Conservation (phyloP, 139 green algal species). For the Chlamydomonas applanata region DNA sequence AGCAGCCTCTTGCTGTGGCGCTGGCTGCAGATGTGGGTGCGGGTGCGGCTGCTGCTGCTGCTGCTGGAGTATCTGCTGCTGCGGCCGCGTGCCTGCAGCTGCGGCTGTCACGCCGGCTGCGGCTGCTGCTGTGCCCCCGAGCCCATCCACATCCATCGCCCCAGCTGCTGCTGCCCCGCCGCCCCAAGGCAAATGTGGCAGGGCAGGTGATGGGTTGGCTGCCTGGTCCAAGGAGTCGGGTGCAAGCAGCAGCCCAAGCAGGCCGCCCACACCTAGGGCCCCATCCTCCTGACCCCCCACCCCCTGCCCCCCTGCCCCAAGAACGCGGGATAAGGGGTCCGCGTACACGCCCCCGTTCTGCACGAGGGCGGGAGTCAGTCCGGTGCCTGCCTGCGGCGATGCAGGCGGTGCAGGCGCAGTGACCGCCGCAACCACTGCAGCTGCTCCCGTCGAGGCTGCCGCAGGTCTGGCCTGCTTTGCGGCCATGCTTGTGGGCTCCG, state of each 20-base stretch:
- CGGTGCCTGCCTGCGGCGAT: no score
- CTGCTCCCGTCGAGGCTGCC: no score
- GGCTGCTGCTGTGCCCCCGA: not conserved
- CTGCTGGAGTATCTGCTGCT: not conserved
- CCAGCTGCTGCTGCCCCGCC: not conserved
- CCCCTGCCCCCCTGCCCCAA: not conserved
- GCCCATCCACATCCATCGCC: no score
- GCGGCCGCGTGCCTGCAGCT: not conserved
- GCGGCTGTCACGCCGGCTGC: not conserved
- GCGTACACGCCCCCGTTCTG: no score
- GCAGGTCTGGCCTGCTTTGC: no score
- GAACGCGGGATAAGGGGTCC: not conserved
- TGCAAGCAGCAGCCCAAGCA: conserved; percentile 12
- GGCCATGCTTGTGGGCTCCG: no score
- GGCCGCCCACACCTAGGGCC: not conserved
- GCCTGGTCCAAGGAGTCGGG: not conserved
- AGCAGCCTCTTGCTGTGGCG: no score
- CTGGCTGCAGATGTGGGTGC: not conserved
- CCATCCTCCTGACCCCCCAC: not conserved
- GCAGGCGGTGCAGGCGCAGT: no score
- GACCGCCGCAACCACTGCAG: no score
- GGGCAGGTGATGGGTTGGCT: not conserved
- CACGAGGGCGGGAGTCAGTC: no score
- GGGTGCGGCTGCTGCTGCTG: not conserved
- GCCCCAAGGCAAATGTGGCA: not conserved